These are phyloP conservation scores for Flueggea neowawraea DNA, from an alignment of 441 rosid genomes.

Conservation along the genomic window DNA sequence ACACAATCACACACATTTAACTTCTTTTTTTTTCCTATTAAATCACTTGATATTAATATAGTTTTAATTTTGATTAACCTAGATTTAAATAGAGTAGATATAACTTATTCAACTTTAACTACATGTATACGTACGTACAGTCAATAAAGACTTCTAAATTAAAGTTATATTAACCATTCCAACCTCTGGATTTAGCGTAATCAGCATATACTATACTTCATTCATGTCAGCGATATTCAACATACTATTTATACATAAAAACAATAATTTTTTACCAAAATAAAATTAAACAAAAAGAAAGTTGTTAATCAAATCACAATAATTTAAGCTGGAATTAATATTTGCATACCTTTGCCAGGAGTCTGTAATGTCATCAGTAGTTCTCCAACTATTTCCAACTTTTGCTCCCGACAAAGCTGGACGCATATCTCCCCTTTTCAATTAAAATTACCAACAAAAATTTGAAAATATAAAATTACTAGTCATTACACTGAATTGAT, in stretches of 20 bases:
- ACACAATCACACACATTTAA: not conserved
- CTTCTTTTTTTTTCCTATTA: too few species aligned
- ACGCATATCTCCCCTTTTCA: conserved; percentile 36
- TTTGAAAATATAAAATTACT: too few species aligned
- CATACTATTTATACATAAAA: too few species aligned
- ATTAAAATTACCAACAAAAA: not conserved
- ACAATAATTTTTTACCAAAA: too few species aligned
- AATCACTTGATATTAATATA: too few species aligned
- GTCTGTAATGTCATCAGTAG: conserved; percentile 44
- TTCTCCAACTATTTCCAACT: conserved; percentile 49
- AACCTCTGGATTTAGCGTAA: conserved; percentile 47
- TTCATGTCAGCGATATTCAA: conserved; percentile 33
- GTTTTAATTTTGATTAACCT: too few species aligned
- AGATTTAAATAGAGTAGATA: too few species aligned
- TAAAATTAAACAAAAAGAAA: not conserved
- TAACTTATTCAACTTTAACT: too few species aligned
- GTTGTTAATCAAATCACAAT: not conserved
- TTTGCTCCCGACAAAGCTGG: conserved; percentile 45
- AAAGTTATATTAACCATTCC: conserved; percentile 35
- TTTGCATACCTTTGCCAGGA: conserved; percentile 33
- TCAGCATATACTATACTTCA: conserved; percentile 37
- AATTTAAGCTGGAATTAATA: too few species aligned
- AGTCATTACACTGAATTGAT: too few species aligned
- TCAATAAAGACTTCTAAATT: too few species aligned
- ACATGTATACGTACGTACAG: not conserved